Evolutionary conservation across 441 rosid genomes (phyloP).

Genomic region (Aquilaria agallochum): DNA sequence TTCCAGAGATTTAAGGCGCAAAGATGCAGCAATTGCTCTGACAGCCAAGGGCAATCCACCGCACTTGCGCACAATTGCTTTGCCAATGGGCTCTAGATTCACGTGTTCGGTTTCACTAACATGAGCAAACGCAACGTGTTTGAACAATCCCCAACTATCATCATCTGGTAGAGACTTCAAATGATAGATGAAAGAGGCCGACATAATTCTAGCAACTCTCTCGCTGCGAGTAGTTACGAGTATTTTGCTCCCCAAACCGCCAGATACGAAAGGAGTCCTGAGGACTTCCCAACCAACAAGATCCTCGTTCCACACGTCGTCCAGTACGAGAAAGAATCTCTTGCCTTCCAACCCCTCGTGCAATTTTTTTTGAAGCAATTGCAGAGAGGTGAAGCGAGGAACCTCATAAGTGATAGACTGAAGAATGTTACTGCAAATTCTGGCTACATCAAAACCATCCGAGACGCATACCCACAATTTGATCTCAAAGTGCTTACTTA

Average conservation of each 20-base stretch:
- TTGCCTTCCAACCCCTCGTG: neutral
- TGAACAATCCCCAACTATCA: constrained; percentile 13
- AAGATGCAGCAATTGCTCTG: constrained; percentile 16
- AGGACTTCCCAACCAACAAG: constrained; percentile 9
- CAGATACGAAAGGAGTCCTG: neutral
- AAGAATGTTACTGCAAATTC: constrained; percentile 1
- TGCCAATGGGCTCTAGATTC: constrained; percentile 6
- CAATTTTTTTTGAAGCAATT: constrained; percentile 4
- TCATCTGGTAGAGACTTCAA: constrained; percentile 6
- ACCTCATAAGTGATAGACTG: neutral
- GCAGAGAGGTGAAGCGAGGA: neutral
- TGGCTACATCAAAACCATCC: neutral
- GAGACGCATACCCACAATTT: constrained; percentile 23
- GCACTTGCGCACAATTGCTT: constrained; percentile 17
- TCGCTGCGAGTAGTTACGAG: neutral
- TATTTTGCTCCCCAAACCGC: too few relatives aligned
- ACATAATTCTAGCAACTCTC: constrained; percentile 3
- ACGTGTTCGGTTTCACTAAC: neutral
- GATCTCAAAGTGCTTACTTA: constrained; percentile 9
- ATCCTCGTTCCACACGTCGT: constrained; percentile 14
- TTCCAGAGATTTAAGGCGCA: constrained; percentile 6
- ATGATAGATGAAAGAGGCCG: neutral
- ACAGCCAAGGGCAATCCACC: constrained; percentile 26
- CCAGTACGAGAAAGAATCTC: constrained; percentile 7
- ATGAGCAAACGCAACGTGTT: constrained; percentile 4